Base-by-base conservation (phyloP, 2,329 filamentous ascomycete species). In the Penicillium fuscoglaucum region DNA sequence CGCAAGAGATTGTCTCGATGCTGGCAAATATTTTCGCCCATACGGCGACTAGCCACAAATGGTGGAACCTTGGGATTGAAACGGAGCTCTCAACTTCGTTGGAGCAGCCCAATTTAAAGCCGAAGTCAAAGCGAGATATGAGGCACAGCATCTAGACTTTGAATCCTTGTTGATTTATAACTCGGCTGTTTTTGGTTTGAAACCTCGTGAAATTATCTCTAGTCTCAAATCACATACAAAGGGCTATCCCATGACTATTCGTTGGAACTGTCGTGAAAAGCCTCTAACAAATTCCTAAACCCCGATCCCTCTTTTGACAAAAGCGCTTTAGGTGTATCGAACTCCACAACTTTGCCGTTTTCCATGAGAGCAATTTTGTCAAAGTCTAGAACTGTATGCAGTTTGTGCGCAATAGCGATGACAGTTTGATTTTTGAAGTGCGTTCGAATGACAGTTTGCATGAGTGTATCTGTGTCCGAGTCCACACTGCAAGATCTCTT, bases 371-470 rank as follows among this genome's bases (percentile, higher is more conserved):
- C 69, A 31, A 71, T 62, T 33, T 65, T 66, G 54, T 72, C 69
- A 57, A 66, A 71, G 48, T 70, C 68, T 10, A 71, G 48, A 51
- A 71, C 59, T 2, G 63, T 68, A 51, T 81, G 77, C 37, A 84
- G 67, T 17, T 80, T 79, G 70, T 84, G 82, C 10, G 79, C 81
- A 10, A 84, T 78, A 2, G 78, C 76, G 55, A 84, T 76, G 54
- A 89, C 79, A 0, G 87, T 89, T 48, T 82, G 81, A 1, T 73
- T 70, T 0, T 68, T 64, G 63, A 87, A 84, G 9, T 77, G 71
- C 13, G 73, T 68, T 7, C 82, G 77, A 50, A 86, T 77, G 17
- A 84, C 75, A 17, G 72, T 71, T 63, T 85, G 82, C 68, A 86
- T 83, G 13, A 76, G 70, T 15, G 74, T 71, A 60, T 86, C 84